phyloP scores from a whole-genome alignment of 352 stramenopile species.

The Globisporangium parvum region DNA sequence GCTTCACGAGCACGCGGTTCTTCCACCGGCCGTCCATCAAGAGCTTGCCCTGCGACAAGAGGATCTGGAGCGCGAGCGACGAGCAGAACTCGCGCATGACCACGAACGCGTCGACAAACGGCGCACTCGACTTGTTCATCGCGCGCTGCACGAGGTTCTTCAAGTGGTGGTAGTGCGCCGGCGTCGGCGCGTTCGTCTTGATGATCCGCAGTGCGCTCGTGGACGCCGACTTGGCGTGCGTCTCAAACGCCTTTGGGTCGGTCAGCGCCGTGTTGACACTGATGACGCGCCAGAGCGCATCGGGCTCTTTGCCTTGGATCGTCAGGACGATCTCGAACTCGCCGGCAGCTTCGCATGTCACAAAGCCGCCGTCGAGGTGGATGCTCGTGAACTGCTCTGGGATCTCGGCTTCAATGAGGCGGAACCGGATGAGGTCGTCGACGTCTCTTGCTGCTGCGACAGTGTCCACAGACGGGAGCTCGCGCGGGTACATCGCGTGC shows the following conservation, averaged over 20 bases:
- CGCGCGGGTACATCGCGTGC: conserved; percentile 59
- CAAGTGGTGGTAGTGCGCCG: conserved; percentile 74
- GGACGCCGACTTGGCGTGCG: conserved; percentile 47
- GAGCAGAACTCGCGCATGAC: conserved; percentile 85
- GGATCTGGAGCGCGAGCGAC: conserved; percentile 67
- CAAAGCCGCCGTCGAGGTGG: conserved; percentile 67
- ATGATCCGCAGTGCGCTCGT: conserved; percentile 73
- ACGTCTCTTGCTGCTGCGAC: conserved; percentile 51
- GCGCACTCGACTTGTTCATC: conserved; percentile 82
- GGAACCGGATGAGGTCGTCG: conserved; percentile 76
- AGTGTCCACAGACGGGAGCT: conserved; percentile 60
- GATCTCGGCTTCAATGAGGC: conserved; percentile 76
- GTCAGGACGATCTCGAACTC: conserved; percentile 86
- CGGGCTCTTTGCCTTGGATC: conserved; percentile 69
- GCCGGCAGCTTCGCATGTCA: conserved; percentile 65
- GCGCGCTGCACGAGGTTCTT: conserved; percentile 78
- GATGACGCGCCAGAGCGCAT: conserved; percentile 75
- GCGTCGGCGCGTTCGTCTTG: conserved; percentile 63
- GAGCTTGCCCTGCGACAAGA: conserved; percentile 66
- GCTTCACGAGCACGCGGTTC: conserved; percentile 70
- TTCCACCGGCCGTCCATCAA: conserved; percentile 80
- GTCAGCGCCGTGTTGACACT: conserved; percentile 75
- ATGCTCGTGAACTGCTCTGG: conserved; percentile 76
- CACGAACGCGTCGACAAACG: conserved; percentile 72
- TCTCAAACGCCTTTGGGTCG: conserved; percentile 45